Evolutionary conservation across 2,329 filamentous ascomycete genomes (phyloP).

Genomic region (Alternaria hordeiaustralica): DNA sequence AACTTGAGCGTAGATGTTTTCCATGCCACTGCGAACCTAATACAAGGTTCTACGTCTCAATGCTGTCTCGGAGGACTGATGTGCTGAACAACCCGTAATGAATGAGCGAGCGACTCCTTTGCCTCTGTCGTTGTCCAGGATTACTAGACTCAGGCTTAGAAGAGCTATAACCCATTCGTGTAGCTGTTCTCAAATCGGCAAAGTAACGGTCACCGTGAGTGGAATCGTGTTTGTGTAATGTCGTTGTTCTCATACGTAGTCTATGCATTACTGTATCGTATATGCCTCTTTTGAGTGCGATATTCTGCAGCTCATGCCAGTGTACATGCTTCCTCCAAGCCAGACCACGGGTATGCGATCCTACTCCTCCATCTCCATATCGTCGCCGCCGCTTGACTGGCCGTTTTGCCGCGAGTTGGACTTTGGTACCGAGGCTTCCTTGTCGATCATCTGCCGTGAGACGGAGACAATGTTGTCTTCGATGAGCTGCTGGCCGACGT

Average conservation of each 20-base stretch:
- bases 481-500: conserved; percentile 94
- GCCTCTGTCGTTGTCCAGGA: neutral
- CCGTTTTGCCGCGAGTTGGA: conserved; percentile 37
- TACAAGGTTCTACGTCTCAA: neutral
- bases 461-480: conserved; percentile 99
- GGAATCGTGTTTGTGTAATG: neutral
- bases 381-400: conserved; percentile 33
- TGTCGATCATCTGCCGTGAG: conserved; percentile 99
- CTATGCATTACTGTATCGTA: conserved; percentile 18
- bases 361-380: conserved; percentile 34
- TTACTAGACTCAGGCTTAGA: neutral
- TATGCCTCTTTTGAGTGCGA: conserved; percentile 2
- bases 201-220: neutral
- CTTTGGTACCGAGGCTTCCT: conserved; percentile 89
- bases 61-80: neutral
- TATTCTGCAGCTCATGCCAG: neutral
- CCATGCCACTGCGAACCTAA: neutral
- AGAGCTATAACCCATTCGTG: neutral
- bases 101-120: neutral
- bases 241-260: conserved; percentile 23
- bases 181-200: neutral
- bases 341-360: neutral
- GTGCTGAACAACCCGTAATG: neutral
- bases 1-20: neutral
- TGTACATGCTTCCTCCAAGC: neutral